Base-by-base conservation (phyloP, 495 filamentous ascomycete species). In the Penicillium ochrochloron region DNA sequence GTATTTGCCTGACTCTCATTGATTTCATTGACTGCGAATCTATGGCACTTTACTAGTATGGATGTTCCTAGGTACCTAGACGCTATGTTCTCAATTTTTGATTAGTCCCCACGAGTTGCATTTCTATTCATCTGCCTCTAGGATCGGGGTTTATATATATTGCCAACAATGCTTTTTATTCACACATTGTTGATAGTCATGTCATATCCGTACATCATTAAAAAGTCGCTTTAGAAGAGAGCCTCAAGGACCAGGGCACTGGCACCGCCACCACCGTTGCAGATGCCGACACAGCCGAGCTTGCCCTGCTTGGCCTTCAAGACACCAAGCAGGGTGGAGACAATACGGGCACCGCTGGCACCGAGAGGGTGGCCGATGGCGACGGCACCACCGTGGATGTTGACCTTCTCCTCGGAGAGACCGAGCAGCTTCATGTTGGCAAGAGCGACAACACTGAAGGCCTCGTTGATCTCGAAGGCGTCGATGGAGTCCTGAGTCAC, bases 381-480 rank as follows among this genome's bases (percentile, higher is more conserved):
- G 44, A 99, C 95, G 50, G 96, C 92, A 70, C 95, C 95, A 65
- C 95, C 95, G 68, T 96, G 94, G 25, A 97, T 82, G 79, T 99
- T 99, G 64, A 99, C 94, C 80, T 94, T 96, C 39, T 92, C 90
- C 66, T 91, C 87, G 54, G 83, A 79, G 52, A 99, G 74, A 57
- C 80, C 82, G 34, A 99, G 88, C 42, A 98, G 72, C 84, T 97
- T 97, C 80, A 96, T 85, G 79, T 99, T 99, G 61, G 95, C 94
- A 53, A 98, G 81, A 17, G 95, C 94, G 51, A 99, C 95, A 27
- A 99, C 95, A 48, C 90, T 93, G 84, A 99, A 99, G 7, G 95
- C 95, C 81, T 99, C 95, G 79, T 99, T 99, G 83, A 99, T 97
- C 84, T 99, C 95, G 71, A 94, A 98, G 66, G 88, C 94, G 70